These are phyloP conservation scores for Chernovozyma aurita DNA, from an alignment of 1,139 yeast genomes.

Conservation along the genomic window DNA sequence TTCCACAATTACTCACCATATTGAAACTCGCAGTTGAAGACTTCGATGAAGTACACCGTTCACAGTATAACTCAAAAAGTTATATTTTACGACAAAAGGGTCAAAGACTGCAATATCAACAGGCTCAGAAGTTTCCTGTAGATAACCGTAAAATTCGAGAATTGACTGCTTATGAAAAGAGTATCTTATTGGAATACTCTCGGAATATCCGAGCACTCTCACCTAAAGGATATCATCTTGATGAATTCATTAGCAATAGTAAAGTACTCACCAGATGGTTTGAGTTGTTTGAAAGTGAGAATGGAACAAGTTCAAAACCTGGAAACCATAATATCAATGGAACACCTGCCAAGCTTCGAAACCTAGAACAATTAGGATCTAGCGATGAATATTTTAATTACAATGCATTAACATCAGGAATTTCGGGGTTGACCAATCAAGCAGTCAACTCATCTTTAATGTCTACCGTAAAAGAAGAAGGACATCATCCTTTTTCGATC, in stretches of 20 bases:
- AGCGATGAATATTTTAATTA: neutral
- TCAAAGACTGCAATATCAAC: neutral
- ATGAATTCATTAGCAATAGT: conserved; percentile 3
- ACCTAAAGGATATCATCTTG: conserved; percentile 5
- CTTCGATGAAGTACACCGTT: neutral
- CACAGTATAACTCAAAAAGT: neutral
- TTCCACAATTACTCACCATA: conserved; percentile 6
- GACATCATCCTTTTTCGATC: neutral
- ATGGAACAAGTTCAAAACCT: too few species aligned
- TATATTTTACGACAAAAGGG: too few species aligned
- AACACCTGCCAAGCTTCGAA: neutral
- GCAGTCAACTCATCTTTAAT: neutral
- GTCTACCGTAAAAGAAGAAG: neutral
- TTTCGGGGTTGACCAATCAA: neutral
- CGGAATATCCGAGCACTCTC: conserved; percentile 3
- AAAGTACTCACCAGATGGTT: conserved; percentile 1
- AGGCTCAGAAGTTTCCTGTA: neutral
- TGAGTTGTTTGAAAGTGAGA: neutral
- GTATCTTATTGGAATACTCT: neutral
- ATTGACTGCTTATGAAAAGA: neutral
- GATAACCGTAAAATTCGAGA: neutral
- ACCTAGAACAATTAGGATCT: neutral
- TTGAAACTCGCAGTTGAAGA: conserved; percentile 4
- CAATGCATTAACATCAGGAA: neutral
- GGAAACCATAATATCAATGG: too few species aligned